These are phyloP conservation scores for Vitis hybrid DNA, from an alignment of 177 flowering plant species.

Conservation along the genomic window DNA sequence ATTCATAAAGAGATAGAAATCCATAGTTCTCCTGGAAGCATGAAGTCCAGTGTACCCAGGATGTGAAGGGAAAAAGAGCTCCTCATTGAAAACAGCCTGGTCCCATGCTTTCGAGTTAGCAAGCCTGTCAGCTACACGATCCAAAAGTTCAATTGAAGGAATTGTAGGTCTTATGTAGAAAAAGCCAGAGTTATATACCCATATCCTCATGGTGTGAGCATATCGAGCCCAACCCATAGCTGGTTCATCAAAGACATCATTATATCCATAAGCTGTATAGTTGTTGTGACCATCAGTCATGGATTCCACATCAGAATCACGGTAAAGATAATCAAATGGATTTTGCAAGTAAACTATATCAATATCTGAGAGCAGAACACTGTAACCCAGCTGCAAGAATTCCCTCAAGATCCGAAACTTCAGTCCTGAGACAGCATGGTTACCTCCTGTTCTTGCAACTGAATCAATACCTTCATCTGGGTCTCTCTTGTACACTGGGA, in stretches of 20 bases:
- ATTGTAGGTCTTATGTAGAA: conserved; percentile 88
- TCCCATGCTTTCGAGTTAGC: conserved; percentile 63
- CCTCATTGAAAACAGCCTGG: conserved; percentile 93
- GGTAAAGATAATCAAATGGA: conserved; percentile 73
- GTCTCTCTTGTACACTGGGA: conserved; percentile 75
- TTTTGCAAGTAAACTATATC: conserved; percentile 87
- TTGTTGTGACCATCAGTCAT: conserved; percentile 92
- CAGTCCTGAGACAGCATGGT: conserved; percentile 84
- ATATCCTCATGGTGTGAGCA: conserved; percentile 92
- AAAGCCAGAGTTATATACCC: conserved; percentile 95
- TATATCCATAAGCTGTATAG: conserved; percentile 82
- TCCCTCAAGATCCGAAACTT: conserved; percentile 83
- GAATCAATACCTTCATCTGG: conserved; percentile 67
- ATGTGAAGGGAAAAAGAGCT: conserved; percentile 82
- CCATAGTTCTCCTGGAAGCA: conserved; percentile 85
- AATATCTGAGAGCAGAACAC: conserved; percentile 89
- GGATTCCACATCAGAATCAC: conserved; percentile 93
- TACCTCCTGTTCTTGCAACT: conserved; percentile 62
- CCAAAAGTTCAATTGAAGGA: conserved; percentile 88
- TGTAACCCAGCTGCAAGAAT: conserved; percentile 87
- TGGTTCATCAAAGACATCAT: conserved; percentile 87
- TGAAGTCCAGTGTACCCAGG: conserved; percentile 86
- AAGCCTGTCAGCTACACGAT: conserved; percentile 75
- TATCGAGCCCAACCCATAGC: conserved; percentile 92
- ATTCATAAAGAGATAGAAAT: conserved; percentile 81